phyloP scores from a whole-genome alignment of 2,329 filamentous ascomycete species.

The Aureobasidium sp. region DNA sequence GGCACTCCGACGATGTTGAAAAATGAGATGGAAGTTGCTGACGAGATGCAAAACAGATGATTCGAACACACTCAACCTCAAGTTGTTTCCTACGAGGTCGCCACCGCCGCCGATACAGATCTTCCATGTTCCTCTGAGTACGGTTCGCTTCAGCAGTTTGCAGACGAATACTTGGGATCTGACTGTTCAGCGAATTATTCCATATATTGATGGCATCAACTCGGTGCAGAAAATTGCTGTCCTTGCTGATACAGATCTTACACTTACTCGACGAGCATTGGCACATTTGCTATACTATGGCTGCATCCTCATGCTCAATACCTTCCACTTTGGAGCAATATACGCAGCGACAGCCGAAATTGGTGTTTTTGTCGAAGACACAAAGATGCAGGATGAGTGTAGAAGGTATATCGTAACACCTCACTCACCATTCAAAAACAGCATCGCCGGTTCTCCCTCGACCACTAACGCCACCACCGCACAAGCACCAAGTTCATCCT shows the following conservation, averaged over 20 bases:
- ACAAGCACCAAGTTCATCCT: constrained; percentile 65
- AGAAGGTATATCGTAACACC: constrained; percentile 77
- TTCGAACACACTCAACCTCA: constrained; percentile 95
- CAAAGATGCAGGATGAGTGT: constrained; percentile 86
- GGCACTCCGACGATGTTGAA: constrained; percentile 29
- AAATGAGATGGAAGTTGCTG: background rate
- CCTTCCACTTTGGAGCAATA: constrained; percentile 94
- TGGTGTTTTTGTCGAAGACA: constrained; percentile 80
- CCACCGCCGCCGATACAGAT: constrained; percentile 81
- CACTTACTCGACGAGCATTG: constrained; percentile 86
- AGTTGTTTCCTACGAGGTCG: constrained; percentile 87
- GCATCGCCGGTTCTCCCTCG: background rate
- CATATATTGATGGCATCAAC: constrained; percentile 90
- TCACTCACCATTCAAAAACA: constrained; percentile 24
- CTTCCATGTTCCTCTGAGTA: constrained; percentile 90
- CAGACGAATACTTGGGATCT: constrained; percentile 78
- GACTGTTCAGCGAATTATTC: constrained; percentile 81
- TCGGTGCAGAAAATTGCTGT: constrained; percentile 89
- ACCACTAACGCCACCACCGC: background rate
- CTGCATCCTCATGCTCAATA: constrained; percentile 88
- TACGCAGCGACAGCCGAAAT: constrained; percentile 88
- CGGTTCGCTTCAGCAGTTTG: constrained; percentile 54
- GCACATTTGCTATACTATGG: constrained; percentile 95
- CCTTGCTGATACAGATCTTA: constrained; percentile 86
- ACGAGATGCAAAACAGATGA: constrained; percentile 66